Conservation (phyloP, 2,329 filamentous ascomycete species). For the Colletotrichum viniferum region DNA sequence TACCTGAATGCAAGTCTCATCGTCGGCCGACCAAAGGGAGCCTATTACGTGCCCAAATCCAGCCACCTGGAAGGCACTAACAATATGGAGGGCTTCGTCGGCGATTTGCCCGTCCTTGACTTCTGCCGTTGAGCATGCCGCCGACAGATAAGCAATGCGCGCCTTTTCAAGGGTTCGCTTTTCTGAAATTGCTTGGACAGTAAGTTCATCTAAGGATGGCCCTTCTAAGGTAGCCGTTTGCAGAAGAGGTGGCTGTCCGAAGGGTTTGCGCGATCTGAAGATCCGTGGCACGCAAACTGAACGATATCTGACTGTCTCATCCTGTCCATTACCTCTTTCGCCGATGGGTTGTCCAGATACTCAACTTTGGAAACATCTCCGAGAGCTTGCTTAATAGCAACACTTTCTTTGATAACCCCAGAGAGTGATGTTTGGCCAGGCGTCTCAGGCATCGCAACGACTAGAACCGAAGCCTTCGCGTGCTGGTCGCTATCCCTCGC, state of each 20-base stretch:
- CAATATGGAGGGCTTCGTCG: background rate
- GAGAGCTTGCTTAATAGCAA: background rate
- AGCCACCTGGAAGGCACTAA: background rate
- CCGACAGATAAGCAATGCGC: background rate
- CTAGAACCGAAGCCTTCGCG: background rate
- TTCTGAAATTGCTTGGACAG: background rate
- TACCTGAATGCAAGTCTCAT: background rate
- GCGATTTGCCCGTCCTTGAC: background rate
- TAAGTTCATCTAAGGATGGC: background rate
- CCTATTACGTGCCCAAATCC: background rate
- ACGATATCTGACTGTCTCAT: background rate
- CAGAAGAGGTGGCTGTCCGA: background rate
- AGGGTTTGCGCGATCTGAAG: background rate
- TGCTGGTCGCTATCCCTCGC: background rate
- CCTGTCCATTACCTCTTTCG: background rate
- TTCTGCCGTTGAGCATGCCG: background rate
- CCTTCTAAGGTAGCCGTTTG: background rate
- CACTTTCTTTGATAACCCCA: background rate
- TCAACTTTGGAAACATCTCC: background rate
- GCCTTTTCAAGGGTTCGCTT: background rate
- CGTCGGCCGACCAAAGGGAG: background rate
- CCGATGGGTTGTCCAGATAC: background rate
- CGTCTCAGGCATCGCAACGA: background rate
- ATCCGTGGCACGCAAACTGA: background rate
- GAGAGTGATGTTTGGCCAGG: background rate